Conservation (phyloP, 305 asterid genomes). For the Stenogyne calaminthoides region DNA sequence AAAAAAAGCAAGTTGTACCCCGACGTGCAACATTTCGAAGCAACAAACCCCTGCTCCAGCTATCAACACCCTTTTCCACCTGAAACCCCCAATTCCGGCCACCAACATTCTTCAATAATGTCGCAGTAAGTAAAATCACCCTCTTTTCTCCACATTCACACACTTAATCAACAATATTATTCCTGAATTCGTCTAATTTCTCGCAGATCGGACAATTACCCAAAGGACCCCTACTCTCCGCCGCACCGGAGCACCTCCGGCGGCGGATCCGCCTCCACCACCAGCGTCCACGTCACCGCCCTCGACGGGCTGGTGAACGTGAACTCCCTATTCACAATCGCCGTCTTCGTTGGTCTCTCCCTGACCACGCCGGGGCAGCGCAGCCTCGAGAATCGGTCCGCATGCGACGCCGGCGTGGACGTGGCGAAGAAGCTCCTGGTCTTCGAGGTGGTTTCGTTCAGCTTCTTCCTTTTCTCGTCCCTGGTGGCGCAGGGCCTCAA, state of each 20-base stretch:
- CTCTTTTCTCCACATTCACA: not conserved
- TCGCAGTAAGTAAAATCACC: constrained; percentile 30
- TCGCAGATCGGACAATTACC: constrained; percentile 52
- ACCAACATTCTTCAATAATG: constrained; percentile 25
- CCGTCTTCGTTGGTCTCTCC: constrained; percentile 84
- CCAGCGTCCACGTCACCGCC: constrained; percentile 88
- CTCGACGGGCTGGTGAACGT: constrained; percentile 89
- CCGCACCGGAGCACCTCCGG: constrained; percentile 37
- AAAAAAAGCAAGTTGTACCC: constrained; percentile 3
- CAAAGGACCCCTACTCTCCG: constrained; percentile 39
- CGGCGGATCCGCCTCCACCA: constrained; percentile 45
- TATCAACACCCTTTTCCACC: not conserved
- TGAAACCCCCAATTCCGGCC: constrained; percentile 8
- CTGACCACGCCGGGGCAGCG: constrained; percentile 71
- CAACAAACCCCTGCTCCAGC: not conserved
- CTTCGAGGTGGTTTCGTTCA: constrained; percentile 82
- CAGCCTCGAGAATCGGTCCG: constrained; percentile 67
- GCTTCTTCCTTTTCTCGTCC: constrained; percentile 89
- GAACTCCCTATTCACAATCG: constrained; percentile 87
- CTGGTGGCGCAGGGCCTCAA: constrained; percentile 79
- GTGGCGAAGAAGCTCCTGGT: constrained; percentile 72
- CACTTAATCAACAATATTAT: not conserved
- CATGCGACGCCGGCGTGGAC: constrained; percentile 78
- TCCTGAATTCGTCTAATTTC: not conserved
- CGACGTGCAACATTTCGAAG: constrained; percentile 12